phyloP scores from a whole-genome alignment of 2,329 filamentous ascomycete genomes.

The Botrytis sinoallii region DNA sequence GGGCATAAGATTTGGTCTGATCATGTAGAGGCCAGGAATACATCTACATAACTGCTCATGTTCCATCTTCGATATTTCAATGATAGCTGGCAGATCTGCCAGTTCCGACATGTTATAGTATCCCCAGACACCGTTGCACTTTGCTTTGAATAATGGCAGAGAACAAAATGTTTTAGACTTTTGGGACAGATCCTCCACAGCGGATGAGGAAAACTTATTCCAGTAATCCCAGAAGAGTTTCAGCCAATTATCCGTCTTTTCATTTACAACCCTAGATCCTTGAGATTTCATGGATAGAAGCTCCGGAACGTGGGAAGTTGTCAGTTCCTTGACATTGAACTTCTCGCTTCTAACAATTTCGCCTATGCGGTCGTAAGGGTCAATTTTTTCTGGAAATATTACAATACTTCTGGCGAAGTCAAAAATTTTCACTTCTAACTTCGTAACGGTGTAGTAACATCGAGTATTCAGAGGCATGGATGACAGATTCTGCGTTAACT shows the following conservation, averaged over 20 bases:
- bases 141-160: conserved; percentile 19
- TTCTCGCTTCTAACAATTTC: conserved; percentile 14
- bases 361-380: background rate
- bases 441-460: conserved; percentile 23
- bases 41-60: conserved; percentile 22
- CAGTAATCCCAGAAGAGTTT: conserved; percentile 29
- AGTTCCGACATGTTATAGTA: conserved; percentile 22
- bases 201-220: conserved; percentile 18
- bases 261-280: background rate
- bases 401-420: conserved; percentile 27
- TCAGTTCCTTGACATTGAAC: conserved; percentile 31
- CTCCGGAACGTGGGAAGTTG: conserved; percentile 23
- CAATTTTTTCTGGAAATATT: conserved; percentile 13
- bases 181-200: background rate
- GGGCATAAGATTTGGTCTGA: conserved; percentile 25
- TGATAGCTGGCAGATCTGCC: conserved; percentile 23
- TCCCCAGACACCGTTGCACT: background rate
- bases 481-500: conserved; percentile 18
- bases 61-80: conserved; percentile 15
- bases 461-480: background rate
- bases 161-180: background rate
- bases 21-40: conserved; percentile 25
- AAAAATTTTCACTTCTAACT: conserved; percentile 29
- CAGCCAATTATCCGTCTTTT: conserved; percentile 27
- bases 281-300: conserved; percentile 21